These are phyloP conservation scores for Ceratobasidium sp. DNA, from an alignment of 1,284 basidiomycete species.

Conservation along the genomic window DNA sequence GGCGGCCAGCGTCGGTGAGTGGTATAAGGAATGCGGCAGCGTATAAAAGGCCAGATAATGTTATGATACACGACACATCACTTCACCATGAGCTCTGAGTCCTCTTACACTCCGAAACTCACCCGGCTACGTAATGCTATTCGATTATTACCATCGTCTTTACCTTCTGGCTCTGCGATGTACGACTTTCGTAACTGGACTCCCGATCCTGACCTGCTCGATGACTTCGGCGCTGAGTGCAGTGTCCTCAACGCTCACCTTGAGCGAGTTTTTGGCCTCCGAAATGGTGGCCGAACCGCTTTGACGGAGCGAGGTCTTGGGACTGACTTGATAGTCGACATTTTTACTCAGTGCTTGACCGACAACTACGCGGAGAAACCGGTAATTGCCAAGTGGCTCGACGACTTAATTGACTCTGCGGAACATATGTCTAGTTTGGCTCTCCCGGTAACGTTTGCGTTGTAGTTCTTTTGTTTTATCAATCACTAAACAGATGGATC, in stretches of 20 bases:
- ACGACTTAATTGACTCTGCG: conserved; percentile 16
- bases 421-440: neutral
- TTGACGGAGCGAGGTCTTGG: conserved; percentile 7
- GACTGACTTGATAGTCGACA: conserved; percentile 14
- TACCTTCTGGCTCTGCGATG: neutral
- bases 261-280: conserved; percentile 16
- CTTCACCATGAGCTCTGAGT: too few species aligned
- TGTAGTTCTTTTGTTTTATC: too few species aligned
- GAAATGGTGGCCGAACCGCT: neutral
- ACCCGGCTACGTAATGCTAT: too few species aligned
- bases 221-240: conserved; percentile 3
- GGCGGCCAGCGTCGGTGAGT: neutral
- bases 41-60: neutral
- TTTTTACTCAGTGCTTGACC: neutral
- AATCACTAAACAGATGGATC: too few species aligned
- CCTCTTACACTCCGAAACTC: too few species aligned
- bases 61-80: too few species aligned
- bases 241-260: conserved; percentile 23
- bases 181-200: conserved; percentile 20
- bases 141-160: too few species aligned
- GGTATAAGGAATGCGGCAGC: too few species aligned
- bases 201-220: conserved; percentile 13
- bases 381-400: conserved; percentile 32
- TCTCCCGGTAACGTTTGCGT: too few species aligned
- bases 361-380: conserved; percentile 19